Conservation (phyloP, 169 alveolate species). For the Toxoplasma gondii region DNA sequence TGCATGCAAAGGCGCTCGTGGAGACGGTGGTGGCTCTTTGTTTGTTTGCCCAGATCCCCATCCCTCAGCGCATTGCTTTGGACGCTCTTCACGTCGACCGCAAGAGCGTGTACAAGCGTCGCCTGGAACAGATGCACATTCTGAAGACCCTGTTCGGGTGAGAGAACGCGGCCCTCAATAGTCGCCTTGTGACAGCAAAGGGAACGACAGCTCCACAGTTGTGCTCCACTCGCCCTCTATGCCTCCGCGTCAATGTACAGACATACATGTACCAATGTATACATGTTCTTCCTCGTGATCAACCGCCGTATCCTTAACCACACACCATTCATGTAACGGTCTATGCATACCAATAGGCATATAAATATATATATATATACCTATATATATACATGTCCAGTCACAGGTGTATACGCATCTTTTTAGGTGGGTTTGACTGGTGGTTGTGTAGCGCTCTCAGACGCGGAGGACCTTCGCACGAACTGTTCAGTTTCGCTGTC, state of each 20-base stretch:
- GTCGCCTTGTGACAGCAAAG: neutral
- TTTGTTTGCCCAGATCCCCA: slow-evolving; percentile 43
- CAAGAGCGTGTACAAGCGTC: slow-evolving; percentile 65
- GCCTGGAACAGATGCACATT: slow-evolving; percentile 60
- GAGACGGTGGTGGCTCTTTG: neutral
- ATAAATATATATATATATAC: too few relatives aligned
- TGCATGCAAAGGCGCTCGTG: neutral
- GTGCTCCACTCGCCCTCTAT: too few relatives aligned
- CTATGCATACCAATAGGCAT: too few relatives aligned
- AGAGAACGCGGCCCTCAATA: neutral
- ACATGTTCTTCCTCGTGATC: neutral
- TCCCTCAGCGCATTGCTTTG: slow-evolving; percentile 56
- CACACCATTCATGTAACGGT: too few relatives aligned
- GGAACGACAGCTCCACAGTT: too few relatives aligned
- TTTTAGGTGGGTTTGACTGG: too few relatives aligned
- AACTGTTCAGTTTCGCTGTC: too few relatives aligned
- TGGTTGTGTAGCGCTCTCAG: too few relatives aligned
- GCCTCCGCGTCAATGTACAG: neutral
- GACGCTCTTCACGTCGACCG: slow-evolving; percentile 66
- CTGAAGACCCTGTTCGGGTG: slow-evolving; percentile 49
- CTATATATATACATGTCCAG: too few relatives aligned
- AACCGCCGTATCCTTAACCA: neutral
- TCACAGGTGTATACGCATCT: too few relatives aligned
- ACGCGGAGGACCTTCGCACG: too few relatives aligned
- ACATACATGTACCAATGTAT: neutral